Conservation (phyloP, 1,284 basidiomycete genomes). For the Ganoderma leucocontextum region DNA sequence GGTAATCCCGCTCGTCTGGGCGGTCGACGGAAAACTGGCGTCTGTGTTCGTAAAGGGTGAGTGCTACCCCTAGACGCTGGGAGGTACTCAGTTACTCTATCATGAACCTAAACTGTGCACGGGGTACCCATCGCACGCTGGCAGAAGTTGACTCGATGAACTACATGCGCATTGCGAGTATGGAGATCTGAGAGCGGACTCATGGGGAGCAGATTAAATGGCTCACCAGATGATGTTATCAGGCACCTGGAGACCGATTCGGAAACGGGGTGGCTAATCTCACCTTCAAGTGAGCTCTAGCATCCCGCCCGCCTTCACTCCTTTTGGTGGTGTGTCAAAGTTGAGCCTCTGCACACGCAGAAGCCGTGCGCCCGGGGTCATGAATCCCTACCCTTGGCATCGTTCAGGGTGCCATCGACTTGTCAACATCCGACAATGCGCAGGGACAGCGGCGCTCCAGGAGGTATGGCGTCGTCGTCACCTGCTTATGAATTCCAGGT, state of each 20-base stretch:
- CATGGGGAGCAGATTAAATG: not conserved
- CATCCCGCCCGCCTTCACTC: not conserved
- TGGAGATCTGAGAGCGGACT: not conserved
- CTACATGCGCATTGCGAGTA: not conserved
- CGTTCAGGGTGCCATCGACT: not conserved
- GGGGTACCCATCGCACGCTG: not conserved
- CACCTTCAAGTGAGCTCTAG: not conserved
- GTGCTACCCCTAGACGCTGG: not conserved
- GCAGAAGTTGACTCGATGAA: not conserved
- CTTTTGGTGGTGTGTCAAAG: not conserved
- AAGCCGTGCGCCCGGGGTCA: no score
- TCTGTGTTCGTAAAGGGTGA: not conserved
- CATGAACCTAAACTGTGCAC: not conserved
- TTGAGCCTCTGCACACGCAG: no score
- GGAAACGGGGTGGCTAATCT: not conserved
- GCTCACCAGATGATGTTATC: not conserved
- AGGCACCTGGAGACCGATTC: not conserved
- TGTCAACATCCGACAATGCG: not conserved
- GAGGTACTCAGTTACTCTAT: not conserved
- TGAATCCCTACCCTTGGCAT: not conserved
- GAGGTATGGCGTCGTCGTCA: not conserved
- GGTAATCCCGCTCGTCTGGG: not conserved
- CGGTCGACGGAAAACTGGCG: not conserved
- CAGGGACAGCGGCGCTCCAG: not conserved
- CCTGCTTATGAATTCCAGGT: not conserved